Base-by-base conservation (phyloP, 257 asterid genomes). In the Lantana camara region DNA sequence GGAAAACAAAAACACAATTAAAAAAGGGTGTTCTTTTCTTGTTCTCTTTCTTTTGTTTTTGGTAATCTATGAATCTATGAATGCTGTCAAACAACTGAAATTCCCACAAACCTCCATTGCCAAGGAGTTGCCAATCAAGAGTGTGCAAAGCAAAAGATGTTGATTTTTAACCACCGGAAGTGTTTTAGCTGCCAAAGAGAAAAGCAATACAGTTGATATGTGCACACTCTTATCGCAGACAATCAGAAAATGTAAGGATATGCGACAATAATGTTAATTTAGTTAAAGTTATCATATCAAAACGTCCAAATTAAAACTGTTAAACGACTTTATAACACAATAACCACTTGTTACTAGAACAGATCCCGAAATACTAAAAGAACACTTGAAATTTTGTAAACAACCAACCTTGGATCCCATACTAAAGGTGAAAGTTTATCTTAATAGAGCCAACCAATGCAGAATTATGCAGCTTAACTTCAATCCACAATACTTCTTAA, bases 101-200 rank as follows among this genome's bases (percentile, higher is more conserved):
- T 51, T 27, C 55, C 45, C 7, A 73, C 93, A 70, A 49, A 90
- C 99, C 99, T 94, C 99, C 99, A 94, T 94, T 5, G 99, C 99
- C 64, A 94, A 74, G 72, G 99, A 84, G 85, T 94, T 94, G 55
- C 99, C 99, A 41, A 94, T 94, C 95, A 94, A 94, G 82, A 94
- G 96, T n/a, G 99, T 94, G 79, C 99, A 94, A 51, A 94, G 95
- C 95, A 94, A 80, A 52, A 90, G 93, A 77, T 94, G 99, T 60
- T 94, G 99, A 79, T 94, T 94, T 78, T 94, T 94, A 67, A 94
- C 99, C 76, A 90, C 95, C 12, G 96, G 95, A 76, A 94, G 82
- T 71, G 90, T 94, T 80, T 90, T 94, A 68, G 95, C 99, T 94
- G 97, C 69, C 74, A 80, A 55, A 58, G n/a, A n/a, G n/a, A n/a